A percentile compares a stretch with the other conserved stretches of the same genome.
phyloP scores from a whole-genome alignment of 1,139 yeast genomes.

The Nakaseomyces kungkrabaensis region DNA sequence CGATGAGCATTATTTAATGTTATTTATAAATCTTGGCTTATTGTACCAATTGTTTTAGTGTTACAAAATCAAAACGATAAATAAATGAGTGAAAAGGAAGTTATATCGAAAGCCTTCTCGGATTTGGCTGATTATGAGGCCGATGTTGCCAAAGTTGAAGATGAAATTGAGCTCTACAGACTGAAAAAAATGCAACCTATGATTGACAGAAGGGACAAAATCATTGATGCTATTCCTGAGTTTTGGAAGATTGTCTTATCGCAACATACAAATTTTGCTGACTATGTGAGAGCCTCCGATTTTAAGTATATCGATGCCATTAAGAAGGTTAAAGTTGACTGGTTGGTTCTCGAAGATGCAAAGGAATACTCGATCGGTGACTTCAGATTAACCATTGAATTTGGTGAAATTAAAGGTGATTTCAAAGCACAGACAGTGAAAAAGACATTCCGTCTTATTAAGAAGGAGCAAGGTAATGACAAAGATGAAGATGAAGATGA shows the following conservation, averaged over 20 bases:
- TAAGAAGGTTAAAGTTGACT: conserved; percentile 45
- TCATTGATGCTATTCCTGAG: conserved; percentile 43
- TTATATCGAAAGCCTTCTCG: conserved; percentile 23
- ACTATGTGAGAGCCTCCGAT: conserved; percentile 56
- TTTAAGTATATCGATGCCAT: conserved; percentile 56
- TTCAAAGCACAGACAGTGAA: conserved; percentile 44
- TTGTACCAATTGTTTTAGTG: background rate
- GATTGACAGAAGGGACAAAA: conserved; percentile 40
- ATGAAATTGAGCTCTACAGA: conserved; percentile 42
- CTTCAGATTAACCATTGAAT: conserved; percentile 48
- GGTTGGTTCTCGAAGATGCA: conserved; percentile 17
- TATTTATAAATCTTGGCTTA: no score
- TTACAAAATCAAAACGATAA: background rate
- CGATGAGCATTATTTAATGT: background rate
- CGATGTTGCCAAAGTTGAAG: conserved; percentile 46
- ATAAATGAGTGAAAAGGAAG: conserved; percentile 4
- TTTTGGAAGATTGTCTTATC: conserved; percentile 73
- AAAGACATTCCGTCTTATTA: conserved; percentile 43
- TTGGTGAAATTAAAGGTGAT: conserved; percentile 33
- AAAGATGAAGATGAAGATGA: conserved; percentile 30
- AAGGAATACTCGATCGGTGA: conserved; percentile 25
- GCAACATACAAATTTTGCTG: conserved; percentile 68
- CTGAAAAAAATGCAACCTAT: conserved; percentile 42
- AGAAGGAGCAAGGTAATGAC: conserved; percentile 9
- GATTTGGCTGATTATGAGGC: conserved; percentile 47